Evolutionary conservation across 805 yeast species (phyloP), one percentile per base, ranked within the genome.

Genomic region (Metschnikowia orientalis): DNA sequence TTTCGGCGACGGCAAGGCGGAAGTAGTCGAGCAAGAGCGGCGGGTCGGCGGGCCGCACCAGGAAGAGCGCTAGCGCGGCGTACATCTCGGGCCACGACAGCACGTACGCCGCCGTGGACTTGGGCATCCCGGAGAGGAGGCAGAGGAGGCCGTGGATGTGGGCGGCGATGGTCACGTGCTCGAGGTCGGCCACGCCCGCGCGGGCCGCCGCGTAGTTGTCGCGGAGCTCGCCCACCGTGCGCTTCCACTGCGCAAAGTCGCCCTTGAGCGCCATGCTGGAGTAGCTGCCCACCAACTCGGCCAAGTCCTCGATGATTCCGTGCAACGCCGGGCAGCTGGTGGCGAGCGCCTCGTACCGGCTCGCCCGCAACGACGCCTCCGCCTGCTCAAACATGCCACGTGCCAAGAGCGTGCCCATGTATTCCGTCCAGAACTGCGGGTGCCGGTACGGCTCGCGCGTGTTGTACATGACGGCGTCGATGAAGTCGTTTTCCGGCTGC

Each of bases 11-110:
- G 3, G 72, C 53, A 10, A 56, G 37, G 11, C 56, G 45, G 34
- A 48, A 64, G 43, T 57, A 65, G 18, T 63, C 68, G 5, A 47
- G 24, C 36, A 53, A 65, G 3, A 64, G 47, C 4, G 44, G 24
- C 6, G 38, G 40, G 37, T 55, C 57, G 12, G 21, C 32, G 77
- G 87, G 57, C 32, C 71, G 54, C 1, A 81, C 68, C 48, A 78
- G 79, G 49, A 63, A 84, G 23, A 79, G 56, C 7, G 76, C 51
- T n/a, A 78, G 63, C 6, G 76, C 75, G 23, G 69, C 59, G 23
- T 75, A 67, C 9, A 78, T 64, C 48, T 83, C 92, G 50, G 78
- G 81, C 94, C 94, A 83, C 0, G 74, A 56, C 5, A 63, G 61
- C 10, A 84, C 70, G 45, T 61, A 65, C 10, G 63, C 61, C 3